Base-by-base conservation (phyloP, 208 protist genomes). In the Trypanosoma congolense region DNA sequence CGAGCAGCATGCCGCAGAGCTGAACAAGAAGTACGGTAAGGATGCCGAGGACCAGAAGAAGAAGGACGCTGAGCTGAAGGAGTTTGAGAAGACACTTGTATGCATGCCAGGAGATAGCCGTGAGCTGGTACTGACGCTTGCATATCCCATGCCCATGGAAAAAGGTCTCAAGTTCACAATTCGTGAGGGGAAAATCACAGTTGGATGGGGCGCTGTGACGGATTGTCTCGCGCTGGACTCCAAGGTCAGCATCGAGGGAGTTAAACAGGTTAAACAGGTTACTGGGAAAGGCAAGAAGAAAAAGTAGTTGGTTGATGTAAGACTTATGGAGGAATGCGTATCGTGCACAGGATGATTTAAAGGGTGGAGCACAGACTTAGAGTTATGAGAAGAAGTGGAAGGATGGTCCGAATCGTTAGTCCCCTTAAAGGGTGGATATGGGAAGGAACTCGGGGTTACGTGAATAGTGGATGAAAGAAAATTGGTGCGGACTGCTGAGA, bases 51-150 rank as follows among this genome's bases (percentile, higher is more conserved):
- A 73, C 22, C 66, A 91, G 24, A 90, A 90, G 78, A 87, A 90
- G 75, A 77, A 75, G 54, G 84, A 81, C 22, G 76, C 80, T 10
- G 76, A 90, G 60, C 50, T 91, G 55, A 88, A 83, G 56, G 83
- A 91, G 55, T 69, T 82, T 54, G 84, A 93, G 69, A 83, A 76
- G 64, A 87, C 92, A 58, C 70, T 97, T 50, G 96, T 99, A 66
- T 96, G 95, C 58, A 98, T 99, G 95, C 98, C 98, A 35, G 98
- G 98, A 54, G 97, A 99, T 73, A 98, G 97, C 69, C 76, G 88
- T 12, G 92, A 98, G 73, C 54, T 98, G 41, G 62, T 79, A 10
- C 68, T 99, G 30, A 95, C 97, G 12, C 68, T 99, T 31, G 87
- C 96, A 31, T 90, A 88, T 50, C 89, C 93, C 30, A 92, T 97